Conservation (phyloP, 371 early-diverging fungal species). For the Actinomucor elegans region DNA sequence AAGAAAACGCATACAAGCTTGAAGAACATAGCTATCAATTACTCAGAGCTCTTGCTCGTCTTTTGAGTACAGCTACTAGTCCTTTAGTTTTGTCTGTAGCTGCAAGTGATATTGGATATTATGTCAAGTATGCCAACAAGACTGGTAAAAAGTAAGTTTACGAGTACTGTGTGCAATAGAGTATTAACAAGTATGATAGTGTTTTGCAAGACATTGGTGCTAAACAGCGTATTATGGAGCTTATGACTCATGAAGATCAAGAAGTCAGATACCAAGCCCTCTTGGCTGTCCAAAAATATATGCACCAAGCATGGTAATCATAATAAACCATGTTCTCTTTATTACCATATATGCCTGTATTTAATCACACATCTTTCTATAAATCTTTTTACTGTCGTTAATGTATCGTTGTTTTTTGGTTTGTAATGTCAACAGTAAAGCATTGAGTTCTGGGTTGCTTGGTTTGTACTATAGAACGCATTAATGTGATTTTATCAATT, state of each 20-base stretch:
- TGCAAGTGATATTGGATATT: constrained; percentile 92
- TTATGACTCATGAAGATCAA: constrained; percentile 84
- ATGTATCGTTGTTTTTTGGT: constrained; percentile 11
- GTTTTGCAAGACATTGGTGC: constrained; percentile 87
- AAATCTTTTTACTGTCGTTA: constrained; percentile 21
- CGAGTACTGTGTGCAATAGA: too few species aligned
- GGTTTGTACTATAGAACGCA: constrained; percentile 13
- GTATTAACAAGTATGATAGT: too few species aligned
- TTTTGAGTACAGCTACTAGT: constrained; percentile 66
- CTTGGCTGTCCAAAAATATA: constrained; percentile 83
- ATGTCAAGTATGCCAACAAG: constrained; percentile 79
- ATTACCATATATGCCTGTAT: not conserved
- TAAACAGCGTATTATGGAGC: constrained; percentile 92
- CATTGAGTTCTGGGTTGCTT: constrained; percentile 15
- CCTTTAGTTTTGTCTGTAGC: constrained; percentile 82
- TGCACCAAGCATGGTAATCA: constrained; percentile 28
- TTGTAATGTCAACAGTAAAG: constrained; percentile 5
- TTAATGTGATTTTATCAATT: too few species aligned
- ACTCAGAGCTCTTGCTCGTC: constrained; percentile 60
- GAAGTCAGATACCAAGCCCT: constrained; percentile 93
- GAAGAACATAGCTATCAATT: constrained; percentile 56
- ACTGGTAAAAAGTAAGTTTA: constrained; percentile 73
- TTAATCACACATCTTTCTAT: constrained; percentile 28
- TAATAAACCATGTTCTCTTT: not conserved
- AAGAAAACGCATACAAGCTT: constrained; percentile 76